Evolutionary conservation across 1,284 basidiomycete genomes (phyloP), one percentile per base, ranked within the genome.

Genomic region (Ganoderma boninense): DNA sequence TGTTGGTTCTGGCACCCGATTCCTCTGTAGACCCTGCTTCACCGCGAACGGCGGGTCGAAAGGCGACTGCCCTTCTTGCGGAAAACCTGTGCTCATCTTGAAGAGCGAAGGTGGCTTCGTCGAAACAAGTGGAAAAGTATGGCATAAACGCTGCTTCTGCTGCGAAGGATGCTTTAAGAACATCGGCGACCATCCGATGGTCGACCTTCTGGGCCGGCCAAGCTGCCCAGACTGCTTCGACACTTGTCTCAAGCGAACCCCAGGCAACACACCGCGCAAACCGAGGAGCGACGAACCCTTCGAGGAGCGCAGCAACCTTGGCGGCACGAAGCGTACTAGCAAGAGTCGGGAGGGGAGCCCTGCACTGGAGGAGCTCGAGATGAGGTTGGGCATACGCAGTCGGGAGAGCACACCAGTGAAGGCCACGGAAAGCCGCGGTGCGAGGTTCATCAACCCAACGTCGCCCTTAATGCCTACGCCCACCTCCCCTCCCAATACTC

Each of bases 141-240:
- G 93, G 93, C 93, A 95, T 77, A 93, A 90, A 79, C 86, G 83
- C 54, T 95, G 93, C 79, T 95, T 95, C 81, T 85, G 84, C 70
- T 95, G 93, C 76, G 84, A 87, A 26, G 90, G 88, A 3, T 95
- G 93, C 77, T 86, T 84, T 77, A 92, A 88, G 81, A 87, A 90
- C 72, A 90, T 95, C 42, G 90, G 92, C 16, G 86, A 91, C 73
- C 82, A 82, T 5, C 94, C 94, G 0, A 90, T 94, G 87, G 90
- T 95, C 32, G 94, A 95, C 79, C 81, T 95, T n/a, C 82, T 93
- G 18, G 94, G 94, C 18, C 86, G 88, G 52, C 94, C 93, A 8
- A 92, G 90, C 63, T 95, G 93, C 74, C 82, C 85, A 14, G 89
- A 91, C 60, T 95, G 94, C 75, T 95, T 95, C 74, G 93, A 93